phyloP scores from a whole-genome alignment of 257 asterid genomes.

The Solanum phureja region DNA sequence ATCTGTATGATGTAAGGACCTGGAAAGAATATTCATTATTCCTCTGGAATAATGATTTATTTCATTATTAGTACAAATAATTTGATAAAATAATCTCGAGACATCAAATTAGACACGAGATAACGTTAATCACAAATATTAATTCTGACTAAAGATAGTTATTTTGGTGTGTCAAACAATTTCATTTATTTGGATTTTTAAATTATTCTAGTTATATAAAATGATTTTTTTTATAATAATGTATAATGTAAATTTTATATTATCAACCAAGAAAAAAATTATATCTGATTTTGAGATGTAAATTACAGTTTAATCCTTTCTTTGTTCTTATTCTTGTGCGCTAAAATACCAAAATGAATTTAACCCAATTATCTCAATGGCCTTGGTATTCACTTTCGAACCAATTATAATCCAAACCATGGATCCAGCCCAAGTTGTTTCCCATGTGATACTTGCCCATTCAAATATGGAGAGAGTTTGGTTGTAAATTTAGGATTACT shows the following conservation, averaged over 20 bases:
- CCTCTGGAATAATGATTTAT: background rate
- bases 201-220: background rate
- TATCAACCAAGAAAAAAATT: background rate
- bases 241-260: background rate
- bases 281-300: background rate
- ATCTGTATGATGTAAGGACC: background rate
- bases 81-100: background rate
- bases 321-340: background rate
- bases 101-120: background rate
- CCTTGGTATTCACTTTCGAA: background rate
- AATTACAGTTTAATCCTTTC: background rate
- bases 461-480: fast-evolving
- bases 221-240: background rate
- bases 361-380: background rate
- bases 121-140: background rate
- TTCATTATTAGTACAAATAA: background rate
- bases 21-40: background rate
- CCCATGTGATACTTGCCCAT: fast-evolving
- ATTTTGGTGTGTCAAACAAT: background rate
- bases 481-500: fast-evolving
- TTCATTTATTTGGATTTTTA: background rate
- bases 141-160: background rate
- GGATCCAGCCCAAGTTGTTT: background rate
- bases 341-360: background rate
- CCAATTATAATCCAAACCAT: background rate